A percentile compares a stretch with the other conserved stretches of the same genome.
These are phyloP conservation scores for Beauveria asiatica DNA, from an alignment of 2,329 filamentous ascomycete species.

Conservation along the genomic window DNA sequence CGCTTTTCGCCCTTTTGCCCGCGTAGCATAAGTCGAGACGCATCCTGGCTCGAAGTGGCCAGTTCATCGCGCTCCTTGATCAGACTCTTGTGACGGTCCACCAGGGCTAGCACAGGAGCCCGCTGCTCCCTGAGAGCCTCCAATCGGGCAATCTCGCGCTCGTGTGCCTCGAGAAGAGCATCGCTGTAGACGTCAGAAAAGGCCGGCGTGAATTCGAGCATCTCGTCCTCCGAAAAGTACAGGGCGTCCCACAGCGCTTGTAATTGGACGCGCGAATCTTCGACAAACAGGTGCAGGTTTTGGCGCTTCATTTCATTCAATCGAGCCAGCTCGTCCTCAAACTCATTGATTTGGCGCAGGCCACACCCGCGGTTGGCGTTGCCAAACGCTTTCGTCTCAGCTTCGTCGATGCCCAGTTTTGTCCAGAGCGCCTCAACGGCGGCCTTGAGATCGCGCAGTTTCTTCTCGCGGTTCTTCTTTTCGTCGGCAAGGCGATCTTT, in stretches of 20 bases:
- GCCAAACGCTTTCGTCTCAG: conserved; percentile 77
- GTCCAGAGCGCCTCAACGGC: conserved; percentile 86
- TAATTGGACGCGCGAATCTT: conserved; percentile 81
- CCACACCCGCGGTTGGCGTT: conserved; percentile 85
- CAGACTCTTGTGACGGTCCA: conserved; percentile 76
- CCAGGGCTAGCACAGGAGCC: conserved; percentile 68
- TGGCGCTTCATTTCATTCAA: conserved; percentile 91
- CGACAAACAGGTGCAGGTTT: conserved; percentile 91
- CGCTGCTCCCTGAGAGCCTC: conserved; percentile 81
- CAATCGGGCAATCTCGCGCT: conserved; percentile 77
- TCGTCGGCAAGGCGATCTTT: conserved; percentile 81
- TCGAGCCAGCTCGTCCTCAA: conserved; percentile 78
- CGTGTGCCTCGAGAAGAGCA: conserved; percentile 87
- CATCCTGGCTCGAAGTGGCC: conserved; percentile 85
- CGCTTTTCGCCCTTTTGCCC: conserved; percentile 90
- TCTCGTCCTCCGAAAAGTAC: conserved; percentile 95
- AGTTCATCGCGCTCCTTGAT: conserved; percentile 83
- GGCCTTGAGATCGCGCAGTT: conserved; percentile 62
- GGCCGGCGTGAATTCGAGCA: conserved; percentile 94
- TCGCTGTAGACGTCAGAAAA: conserved; percentile 98
- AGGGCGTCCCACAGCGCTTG: conserved; percentile 93
- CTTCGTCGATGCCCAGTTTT: conserved; percentile 74
- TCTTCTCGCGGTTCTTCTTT: conserved; percentile 75
- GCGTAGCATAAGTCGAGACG: conserved; percentile 83
- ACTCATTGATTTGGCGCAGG: conserved; percentile 87